Base-by-base conservation (phyloP, 2,329 filamentous ascomycete genomes). In the Talaromyces sp. region DNA sequence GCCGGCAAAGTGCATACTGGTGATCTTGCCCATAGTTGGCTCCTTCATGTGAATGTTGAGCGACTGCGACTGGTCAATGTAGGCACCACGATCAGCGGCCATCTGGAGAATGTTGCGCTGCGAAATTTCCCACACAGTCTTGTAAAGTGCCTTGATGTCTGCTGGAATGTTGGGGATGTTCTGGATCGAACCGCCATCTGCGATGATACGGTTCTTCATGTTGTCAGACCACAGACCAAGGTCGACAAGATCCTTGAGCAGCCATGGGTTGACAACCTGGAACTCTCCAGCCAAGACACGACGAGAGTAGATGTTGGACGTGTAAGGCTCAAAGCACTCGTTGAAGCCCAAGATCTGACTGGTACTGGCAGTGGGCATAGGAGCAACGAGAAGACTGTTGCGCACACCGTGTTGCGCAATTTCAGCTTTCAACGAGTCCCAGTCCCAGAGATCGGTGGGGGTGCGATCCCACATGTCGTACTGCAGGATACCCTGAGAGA, bases 151-250 rank as follows among this genome's bases (percentile, higher is more conserved):
- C 83, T 99, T 99, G 83, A 96, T 89, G 69, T 99, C 95, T 32
- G 89, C 86, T 14, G 95, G 93, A 64, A 99, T 97, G 79, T 96
- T 98, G 73, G 93, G 90, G 65, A 99, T 93, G 78, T 95, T 93
- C 78, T 98, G 95, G 59, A 99, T 89, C 21, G 93, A 98, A 67
- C 95, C 95, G 67, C 91, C 91, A 64, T 97, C 93, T 61, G 95
- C 89, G 71, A 99, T 99, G 83, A 99, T 99, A 70, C 95, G 92
- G 84, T 99, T 99, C 88, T 99, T 99, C 95, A 99, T 99, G 81
- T 92, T 91, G 79, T 99, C 93, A 54, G 93, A 97, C 95, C 95
- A 99, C 51, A 99, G 84, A 63, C 95, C 95, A 81, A 97, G 90
- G 73, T 99, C 95, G 68, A 99, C 95, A 31, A 99, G 87, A 71